Evolutionary conservation across 176 grass and related monocot species (phyloP).

Genomic region (Typha latifolia): DNA sequence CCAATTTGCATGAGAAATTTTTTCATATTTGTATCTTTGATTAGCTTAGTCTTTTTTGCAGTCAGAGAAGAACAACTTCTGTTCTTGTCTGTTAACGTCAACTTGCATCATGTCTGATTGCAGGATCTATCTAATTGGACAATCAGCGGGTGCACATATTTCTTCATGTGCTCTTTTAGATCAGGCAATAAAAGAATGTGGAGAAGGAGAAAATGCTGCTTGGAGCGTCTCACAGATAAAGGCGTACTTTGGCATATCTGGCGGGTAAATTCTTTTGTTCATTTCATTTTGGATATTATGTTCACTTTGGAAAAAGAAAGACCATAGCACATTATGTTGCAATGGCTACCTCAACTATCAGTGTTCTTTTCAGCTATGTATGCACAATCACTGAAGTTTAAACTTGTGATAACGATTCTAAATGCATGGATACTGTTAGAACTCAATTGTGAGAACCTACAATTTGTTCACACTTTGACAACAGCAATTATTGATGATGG

Average conservation of each 20-base stretch:
- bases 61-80: not conserved
- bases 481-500: slow-evolving; percentile 26
- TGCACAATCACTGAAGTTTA: no score
- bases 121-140: slow-evolving; percentile 94
- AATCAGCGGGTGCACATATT: slow-evolving; percentile 98
- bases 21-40: not conserved
- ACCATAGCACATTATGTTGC: no score
- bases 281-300: not conserved
- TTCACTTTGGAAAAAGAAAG: not conserved
- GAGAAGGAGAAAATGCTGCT: slow-evolving; percentile 52
- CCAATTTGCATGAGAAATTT: not conserved
- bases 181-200: slow-evolving; percentile 74
- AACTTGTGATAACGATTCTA: no score
- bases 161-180: slow-evolving; percentile 70
- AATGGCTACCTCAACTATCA: no score
- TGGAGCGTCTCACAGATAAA: slow-evolving; percentile 84
- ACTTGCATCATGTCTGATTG: not conserved
- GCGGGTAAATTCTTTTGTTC: slow-evolving; percentile 49
- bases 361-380: no score
- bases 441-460: no score
- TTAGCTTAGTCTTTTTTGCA: not conserved
- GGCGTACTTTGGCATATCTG: slow-evolving; percentile 93
- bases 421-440: no score
- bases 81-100: not conserved
- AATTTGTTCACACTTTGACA: no score